Percentiles rank a stretch among this genome's conserved stretches.
Conservation (phyloP, 1,284 basidiomycete genomes). For the Ustilago tritici region DNA sequence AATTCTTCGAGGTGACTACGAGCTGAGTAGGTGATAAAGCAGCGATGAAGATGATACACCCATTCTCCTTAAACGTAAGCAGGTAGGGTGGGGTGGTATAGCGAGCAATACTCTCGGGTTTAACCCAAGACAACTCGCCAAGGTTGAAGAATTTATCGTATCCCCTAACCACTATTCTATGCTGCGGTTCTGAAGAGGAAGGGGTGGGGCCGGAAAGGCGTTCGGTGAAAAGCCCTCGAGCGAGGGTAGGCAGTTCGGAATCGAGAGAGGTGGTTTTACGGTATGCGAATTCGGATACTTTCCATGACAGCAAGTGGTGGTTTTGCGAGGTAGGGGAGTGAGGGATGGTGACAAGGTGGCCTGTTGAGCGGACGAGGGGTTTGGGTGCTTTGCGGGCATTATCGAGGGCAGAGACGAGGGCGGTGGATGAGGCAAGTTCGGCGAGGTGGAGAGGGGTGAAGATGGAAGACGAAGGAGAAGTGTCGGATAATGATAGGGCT, state of each 20-base stretch:
- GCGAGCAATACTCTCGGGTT: slow-evolving; percentile 67
- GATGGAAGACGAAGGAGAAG: slow-evolving; percentile 8
- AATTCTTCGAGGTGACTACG: slow-evolving; percentile 90
- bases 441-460: slow-evolving; percentile 17
- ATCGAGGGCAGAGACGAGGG: slow-evolving; percentile 45
- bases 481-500: slow-evolving; percentile 29
- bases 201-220: slow-evolving; percentile 6
- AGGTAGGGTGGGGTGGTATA: slow-evolving; percentile 85
- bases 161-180: slow-evolving; percentile 87
- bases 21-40: slow-evolving; percentile 82
- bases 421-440: slow-evolving; percentile 29
- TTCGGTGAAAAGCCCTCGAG: slow-evolving; percentile 66
- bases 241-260: slow-evolving; percentile 64
- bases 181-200: slow-evolving; percentile 49
- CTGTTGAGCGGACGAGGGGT: slow-evolving; percentile 52
- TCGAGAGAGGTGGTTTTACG: slow-evolving; percentile 58
- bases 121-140: slow-evolving; percentile 92
- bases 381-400: slow-evolving; percentile 31
- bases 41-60: slow-evolving; percentile 96
- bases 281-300: slow-evolving; percentile 67
- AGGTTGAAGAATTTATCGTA: slow-evolving; percentile 99
- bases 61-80: slow-evolving; percentile 94
- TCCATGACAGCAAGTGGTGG: slow-evolving; percentile 62
- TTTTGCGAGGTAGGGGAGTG: neutral
- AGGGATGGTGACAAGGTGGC: slow-evolving; percentile 18